phyloP scores from a whole-genome alignment of 768 basidiomycete genomes.

The Lentinus tigrinus region DNA sequence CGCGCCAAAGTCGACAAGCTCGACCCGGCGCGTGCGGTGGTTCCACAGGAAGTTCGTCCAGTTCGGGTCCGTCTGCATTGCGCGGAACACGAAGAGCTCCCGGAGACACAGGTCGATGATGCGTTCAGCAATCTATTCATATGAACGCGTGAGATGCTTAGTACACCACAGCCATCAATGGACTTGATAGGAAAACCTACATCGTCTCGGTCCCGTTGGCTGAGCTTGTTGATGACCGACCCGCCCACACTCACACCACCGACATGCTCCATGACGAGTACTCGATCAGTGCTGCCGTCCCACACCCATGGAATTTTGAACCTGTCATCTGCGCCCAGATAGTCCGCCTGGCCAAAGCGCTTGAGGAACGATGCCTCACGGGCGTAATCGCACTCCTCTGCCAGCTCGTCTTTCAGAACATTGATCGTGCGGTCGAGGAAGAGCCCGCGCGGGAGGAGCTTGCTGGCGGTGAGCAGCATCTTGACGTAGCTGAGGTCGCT shows the following conservation, averaged over 20 bases:
- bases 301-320: slow-evolving; percentile 89
- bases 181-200: slow-evolving; percentile 38
- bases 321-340: slow-evolving; percentile 55
- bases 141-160: not conserved
- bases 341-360: slow-evolving; percentile 51
- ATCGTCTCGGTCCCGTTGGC: slow-evolving; percentile 67
- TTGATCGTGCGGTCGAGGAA: slow-evolving; percentile 88
- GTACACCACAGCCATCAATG: no score
- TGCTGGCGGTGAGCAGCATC: slow-evolving; percentile 75
- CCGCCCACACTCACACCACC: slow-evolving; percentile 81
- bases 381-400: slow-evolving; percentile 89
- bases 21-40: slow-evolving; percentile 61
- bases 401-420: slow-evolving; percentile 86
- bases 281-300: slow-evolving; percentile 74
- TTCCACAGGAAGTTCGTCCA: slow-evolving; percentile 98
- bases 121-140: slow-evolving; percentile 70
- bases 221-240: slow-evolving; percentile 48
- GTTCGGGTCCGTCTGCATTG: slow-evolving; percentile 99
- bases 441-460: slow-evolving; percentile 81
- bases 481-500: slow-evolving; percentile 88
- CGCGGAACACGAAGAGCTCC: slow-evolving; percentile 86
- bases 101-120: slow-evolving; percentile 84
- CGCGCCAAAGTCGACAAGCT: slow-evolving; percentile 95
- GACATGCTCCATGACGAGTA: slow-evolving; percentile 89
- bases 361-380: slow-evolving; percentile 76